A percentile compares a stretch with the other conserved stretches of the same genome.
Evolutionary conservation across 805 yeast genomes (phyloP).

Genomic region (Candida silvicultrix): DNA sequence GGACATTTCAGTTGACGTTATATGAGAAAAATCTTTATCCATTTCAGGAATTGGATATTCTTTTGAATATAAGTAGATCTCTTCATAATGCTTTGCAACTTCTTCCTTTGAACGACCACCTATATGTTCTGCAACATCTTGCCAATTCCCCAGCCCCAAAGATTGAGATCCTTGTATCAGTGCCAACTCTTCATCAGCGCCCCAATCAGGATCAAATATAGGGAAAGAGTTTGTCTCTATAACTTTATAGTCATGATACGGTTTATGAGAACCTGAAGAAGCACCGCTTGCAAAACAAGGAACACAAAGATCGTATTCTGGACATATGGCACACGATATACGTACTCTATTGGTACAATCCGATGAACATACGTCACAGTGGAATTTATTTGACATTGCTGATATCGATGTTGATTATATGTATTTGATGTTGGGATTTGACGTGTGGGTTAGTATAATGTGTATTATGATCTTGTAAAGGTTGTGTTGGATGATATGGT

Average conservation of each 20-base stretch:
- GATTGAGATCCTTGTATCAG: conserved; percentile 89
- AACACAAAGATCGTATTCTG: conserved; percentile 95
- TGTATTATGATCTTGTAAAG: too few species aligned
- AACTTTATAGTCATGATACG: conserved; percentile 87
- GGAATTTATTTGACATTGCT: conserved; percentile 46
- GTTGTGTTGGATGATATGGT: not conserved
- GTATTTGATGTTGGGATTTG: too few species aligned
- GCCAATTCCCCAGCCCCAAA: conserved; percentile 95
- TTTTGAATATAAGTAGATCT: conserved; percentile 59
- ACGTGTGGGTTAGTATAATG: too few species aligned
- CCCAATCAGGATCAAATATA: conserved; percentile 87
- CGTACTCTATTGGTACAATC: conserved; percentile 93
- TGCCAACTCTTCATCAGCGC: conserved; percentile 93
- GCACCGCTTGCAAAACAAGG: conserved; percentile 91
- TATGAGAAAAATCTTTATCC: conserved; percentile 54
- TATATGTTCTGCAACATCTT: conserved; percentile 93
- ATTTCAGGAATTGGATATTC: conserved; percentile 88
- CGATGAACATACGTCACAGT: conserved; percentile 94
- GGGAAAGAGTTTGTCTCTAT: conserved; percentile 96
- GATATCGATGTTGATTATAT: not conserved
- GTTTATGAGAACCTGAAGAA: conserved; percentile 79
- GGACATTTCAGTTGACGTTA: conserved; percentile 65
- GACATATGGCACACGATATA: conserved; percentile 85
- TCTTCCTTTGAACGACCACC: conserved; percentile 92
- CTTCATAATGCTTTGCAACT: conserved; percentile 75